Conservation (phyloP, 768 basidiomycete genomes). For the Daedaleopsis nitida region DNA sequence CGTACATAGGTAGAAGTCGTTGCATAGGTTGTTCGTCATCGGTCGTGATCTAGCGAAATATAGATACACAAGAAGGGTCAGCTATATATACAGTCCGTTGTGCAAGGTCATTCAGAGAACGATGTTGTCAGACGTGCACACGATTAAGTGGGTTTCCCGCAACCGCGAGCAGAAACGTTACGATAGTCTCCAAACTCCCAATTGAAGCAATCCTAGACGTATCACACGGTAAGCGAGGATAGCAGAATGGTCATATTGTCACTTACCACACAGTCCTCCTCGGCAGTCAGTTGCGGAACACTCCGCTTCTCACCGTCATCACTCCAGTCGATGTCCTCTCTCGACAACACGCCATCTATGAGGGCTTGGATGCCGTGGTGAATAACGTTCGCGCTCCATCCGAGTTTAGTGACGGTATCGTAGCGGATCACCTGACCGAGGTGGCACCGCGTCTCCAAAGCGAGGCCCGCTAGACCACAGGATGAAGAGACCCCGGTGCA, state of each 20-base stretch:
- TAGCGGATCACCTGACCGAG: constrained; percentile 80
- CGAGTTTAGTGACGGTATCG: constrained; percentile 80
- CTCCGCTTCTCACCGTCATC: constrained; percentile 29
- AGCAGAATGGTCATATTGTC: background rate
- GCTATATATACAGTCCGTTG: too few relatives aligned
- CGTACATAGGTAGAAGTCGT: too few relatives aligned
- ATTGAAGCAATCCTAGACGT: constrained; percentile 63
- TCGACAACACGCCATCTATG: constrained; percentile 64
- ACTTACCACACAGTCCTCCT: constrained; percentile 67
- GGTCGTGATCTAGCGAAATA: too few relatives aligned
- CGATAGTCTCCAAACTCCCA: constrained; percentile 64
- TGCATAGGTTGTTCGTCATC: too few relatives aligned
- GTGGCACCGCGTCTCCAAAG: constrained; percentile 86
- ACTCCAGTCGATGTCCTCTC: constrained; percentile 35
- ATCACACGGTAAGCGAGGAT: background rate
- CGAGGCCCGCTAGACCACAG: constrained; percentile 86
- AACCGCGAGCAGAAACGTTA: constrained; percentile 14
- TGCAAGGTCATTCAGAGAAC: too few relatives aligned
- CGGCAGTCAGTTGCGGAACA: constrained; percentile 53
- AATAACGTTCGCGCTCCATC: constrained; percentile 77
- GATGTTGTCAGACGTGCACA: background rate
- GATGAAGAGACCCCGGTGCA: constrained; percentile 77
- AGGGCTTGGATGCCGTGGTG: constrained; percentile 73
- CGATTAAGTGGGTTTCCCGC: background rate
- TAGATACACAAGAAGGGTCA: too few relatives aligned